These are phyloP conservation scores for Lepidium didymum DNA, from an alignment of 345 rosid species.

Conservation along the genomic window DNA sequence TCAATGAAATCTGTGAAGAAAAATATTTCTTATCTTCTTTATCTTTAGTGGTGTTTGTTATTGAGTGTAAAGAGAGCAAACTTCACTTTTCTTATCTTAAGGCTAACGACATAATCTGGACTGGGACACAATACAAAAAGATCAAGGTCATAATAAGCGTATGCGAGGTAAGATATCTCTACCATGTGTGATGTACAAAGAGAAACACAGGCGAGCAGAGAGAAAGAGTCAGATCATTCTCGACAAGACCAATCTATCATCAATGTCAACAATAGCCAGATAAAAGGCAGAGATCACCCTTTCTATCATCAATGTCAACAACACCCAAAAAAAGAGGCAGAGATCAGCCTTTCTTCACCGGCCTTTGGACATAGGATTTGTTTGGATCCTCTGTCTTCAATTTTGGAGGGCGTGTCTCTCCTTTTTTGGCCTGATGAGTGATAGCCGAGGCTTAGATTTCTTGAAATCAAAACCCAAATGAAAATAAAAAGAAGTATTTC, in stretches of 20 bases:
- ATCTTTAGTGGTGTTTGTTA: background rate
- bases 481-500: background rate
- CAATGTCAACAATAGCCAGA: slow-evolving; percentile 10
- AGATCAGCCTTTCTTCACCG: slow-evolving; percentile 70
- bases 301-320: slow-evolving; percentile 30
- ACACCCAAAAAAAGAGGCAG: background rate
- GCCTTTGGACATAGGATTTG: slow-evolving; percentile 93
- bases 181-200: slow-evolving; percentile 15
- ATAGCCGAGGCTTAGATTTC: background rate
- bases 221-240: background rate
- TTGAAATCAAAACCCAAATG: background rate
- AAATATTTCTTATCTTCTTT: slow-evolving; percentile 4
- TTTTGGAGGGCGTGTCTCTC: slow-evolving; percentile 89
- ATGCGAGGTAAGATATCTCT: background rate
- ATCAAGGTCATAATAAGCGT: background rate
- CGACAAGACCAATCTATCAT: slow-evolving; percentile 10
- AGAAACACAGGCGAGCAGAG: background rate
- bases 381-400: slow-evolving; percentile 98
- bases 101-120: background rate
- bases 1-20: slow-evolving; percentile 17
- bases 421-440: slow-evolving; percentile 63
- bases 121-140: background rate
- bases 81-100: background rate
- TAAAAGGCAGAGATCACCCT: slow-evolving; percentile 34
- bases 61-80: background rate